phyloP scores from a whole-genome alignment of 768 basidiomycete genomes.

The Cubamyces lactineus region DNA sequence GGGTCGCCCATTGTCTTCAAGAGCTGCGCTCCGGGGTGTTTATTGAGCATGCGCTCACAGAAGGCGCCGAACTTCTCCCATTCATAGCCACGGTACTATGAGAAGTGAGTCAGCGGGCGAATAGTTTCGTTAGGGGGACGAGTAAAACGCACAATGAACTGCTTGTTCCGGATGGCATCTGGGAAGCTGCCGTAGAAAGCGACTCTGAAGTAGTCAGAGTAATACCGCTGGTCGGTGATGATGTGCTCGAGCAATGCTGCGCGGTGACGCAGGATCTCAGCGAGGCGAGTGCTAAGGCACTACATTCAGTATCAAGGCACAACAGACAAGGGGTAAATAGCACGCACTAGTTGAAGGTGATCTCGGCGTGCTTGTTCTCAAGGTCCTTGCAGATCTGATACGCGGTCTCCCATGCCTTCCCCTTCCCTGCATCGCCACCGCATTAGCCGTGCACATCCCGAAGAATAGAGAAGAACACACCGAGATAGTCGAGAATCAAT shows the following conservation, averaged over 20 bases:
- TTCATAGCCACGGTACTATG: conserved; percentile 88
- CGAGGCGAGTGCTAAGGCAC: conserved; percentile 64
- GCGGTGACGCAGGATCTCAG: conserved; percentile 86
- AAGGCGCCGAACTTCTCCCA: conserved; percentile 93
- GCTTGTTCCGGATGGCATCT: conserved; percentile 80
- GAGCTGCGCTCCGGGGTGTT: conserved; percentile 84
- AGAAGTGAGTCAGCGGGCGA: conserved; percentile 1
- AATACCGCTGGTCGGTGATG: conserved; percentile 79
- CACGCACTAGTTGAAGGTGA: conserved; percentile 89
- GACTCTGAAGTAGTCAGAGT: conserved; percentile 92
- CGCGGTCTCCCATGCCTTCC: conserved; percentile 96
- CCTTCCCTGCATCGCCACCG: conserved; percentile 63
- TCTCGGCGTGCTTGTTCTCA: conserved; percentile 82
- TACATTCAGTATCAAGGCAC: not conserved
- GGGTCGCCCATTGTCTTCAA: conserved; percentile 77
- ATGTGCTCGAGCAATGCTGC: conserved; percentile 89
- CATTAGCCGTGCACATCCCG: conserved; percentile 11
- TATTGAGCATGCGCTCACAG: conserved; percentile 90
- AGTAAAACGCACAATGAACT: conserved; percentile 72
- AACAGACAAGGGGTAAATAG: not conserved
- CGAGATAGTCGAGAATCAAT: conserved; percentile 91
- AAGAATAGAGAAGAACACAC: conserved; percentile 43
- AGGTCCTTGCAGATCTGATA: conserved; percentile 93
- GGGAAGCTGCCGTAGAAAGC: conserved; percentile 95
- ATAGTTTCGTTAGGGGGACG: not conserved